Base-by-base conservation (phyloP, 129 eudicot species). In the Oenanthe sinensis region DNA sequence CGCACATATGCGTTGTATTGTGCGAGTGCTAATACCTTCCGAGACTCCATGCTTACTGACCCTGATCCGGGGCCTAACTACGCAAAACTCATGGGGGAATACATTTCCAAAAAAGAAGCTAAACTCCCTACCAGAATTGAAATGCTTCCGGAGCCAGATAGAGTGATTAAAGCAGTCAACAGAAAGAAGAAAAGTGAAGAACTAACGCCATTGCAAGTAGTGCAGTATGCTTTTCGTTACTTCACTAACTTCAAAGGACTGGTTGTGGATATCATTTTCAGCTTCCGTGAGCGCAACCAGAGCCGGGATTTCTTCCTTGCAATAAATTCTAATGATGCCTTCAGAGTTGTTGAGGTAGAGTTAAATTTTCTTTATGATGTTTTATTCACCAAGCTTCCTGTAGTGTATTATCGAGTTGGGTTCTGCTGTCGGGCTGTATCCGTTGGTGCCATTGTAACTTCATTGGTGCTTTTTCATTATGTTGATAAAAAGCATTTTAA, bases 41-140 rank as follows among this genome's bases (percentile, higher is more conserved):
- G 85, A 67, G 87, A 83, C 15, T 90, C 92, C 1, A 79, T 88
- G 87, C 87, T 84, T 68, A 76, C 54, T 6, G 67, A 71, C 0
- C 82, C 92, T 0, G 91, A 91, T 9, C 85, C 92, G 0, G 93
- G 96, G 14, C 90, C 90, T 8, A 89, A 89, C 75, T 91, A 91
- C 6, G 93, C 77, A 1, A 74, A 74, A 47, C 77, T 74, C 36
- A 74, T 74, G 77, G 58, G 55, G 46, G 68, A 39, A 42, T 80
- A 52, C 68, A 26, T 89, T 16, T 85, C 87, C 0, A 86, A 82
- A 76, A 89, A 80, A 84, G 77, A 68, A 39, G 90, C 90, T 0
- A 76, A 79, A 0, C 84, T 91, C 19, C 90, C 68, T 0, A 80
- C 83, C 16, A 42, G 74, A 6, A 80, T 80, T 22, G 63, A 74